Conservation (phyloP, 768 basidiomycete genomes). For the Cyclocybe cylindracea region DNA sequence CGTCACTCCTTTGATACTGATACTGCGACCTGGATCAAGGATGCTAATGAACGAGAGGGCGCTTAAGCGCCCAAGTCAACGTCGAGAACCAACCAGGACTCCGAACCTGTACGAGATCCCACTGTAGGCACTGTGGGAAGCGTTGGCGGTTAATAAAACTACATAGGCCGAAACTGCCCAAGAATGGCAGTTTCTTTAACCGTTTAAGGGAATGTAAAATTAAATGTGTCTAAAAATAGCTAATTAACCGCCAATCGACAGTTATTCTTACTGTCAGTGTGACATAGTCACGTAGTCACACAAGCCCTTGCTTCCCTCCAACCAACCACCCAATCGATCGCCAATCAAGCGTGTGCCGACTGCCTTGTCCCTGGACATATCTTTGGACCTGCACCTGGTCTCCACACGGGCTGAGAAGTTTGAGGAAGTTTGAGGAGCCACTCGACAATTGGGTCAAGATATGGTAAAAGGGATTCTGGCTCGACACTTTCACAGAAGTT, state of each 20-base stretch:
- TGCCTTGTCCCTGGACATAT: slow-evolving; percentile 89
- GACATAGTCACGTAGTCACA: too few relatives aligned
- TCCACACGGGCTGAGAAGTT: slow-evolving; percentile 48
- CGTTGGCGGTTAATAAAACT: too few relatives aligned
- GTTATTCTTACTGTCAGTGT: too few relatives aligned
- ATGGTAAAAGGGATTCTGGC: slow-evolving; percentile 69
- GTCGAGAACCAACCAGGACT: not conserved
- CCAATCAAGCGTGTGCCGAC: too few relatives aligned
- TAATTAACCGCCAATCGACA: too few relatives aligned
- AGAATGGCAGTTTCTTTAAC: too few relatives aligned
- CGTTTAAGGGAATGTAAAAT: too few relatives aligned
- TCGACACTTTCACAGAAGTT: slow-evolving; percentile 91
- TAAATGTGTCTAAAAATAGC: too few relatives aligned
- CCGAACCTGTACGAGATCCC: slow-evolving; percentile 38
- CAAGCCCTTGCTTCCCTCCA: too few relatives aligned
- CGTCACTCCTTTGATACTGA: slow-evolving; percentile 47
- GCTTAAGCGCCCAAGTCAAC: not conserved
- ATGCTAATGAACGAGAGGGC: slow-evolving; percentile 30
- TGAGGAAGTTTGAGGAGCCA: slow-evolving; percentile 57
- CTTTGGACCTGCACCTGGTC: slow-evolving; percentile 44
- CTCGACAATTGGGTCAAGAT: slow-evolving; percentile 79
- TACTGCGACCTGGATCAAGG: slow-evolving; percentile 37
- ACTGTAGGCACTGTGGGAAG: too few relatives aligned
- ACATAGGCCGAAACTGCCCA: too few relatives aligned
- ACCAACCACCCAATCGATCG: too few relatives aligned